Base-by-base conservation (phyloP, 2,329 filamentous ascomycete genomes). In the Cadophora luteo-olivacea region DNA sequence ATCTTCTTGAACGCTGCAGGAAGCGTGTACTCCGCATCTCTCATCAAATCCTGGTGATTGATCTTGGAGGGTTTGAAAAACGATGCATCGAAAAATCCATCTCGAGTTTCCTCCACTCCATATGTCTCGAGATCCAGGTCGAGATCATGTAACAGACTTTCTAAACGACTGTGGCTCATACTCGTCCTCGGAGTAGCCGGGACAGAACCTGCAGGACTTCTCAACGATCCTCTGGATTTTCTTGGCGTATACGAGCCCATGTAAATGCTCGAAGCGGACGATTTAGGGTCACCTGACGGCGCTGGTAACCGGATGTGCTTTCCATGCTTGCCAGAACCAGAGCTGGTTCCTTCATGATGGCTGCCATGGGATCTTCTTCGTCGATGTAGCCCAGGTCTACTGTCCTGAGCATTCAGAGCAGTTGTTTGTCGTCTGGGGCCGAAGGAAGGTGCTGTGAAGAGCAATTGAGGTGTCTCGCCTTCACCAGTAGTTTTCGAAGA, bases 1-100 rank as follows among this genome's bases (percentile, higher is more conserved):
- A 77, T 70, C 73, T 84, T 83, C 55, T 81, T 80, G 68, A 86
- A 84, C 6, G 79, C 79, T 36, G 77, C 77, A 0, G 85, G 85
- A 14, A 87, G 78, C 25, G 83, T 85, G 14, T 77, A 74, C 68
- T 81, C 79, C 6, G 82, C 81, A 48, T 81, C 78, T 66, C 78
- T 78, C 72, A 81, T 75, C 19, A 85, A 77, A 16, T 82, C 78
- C 2, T 81, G 77, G 14, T 75, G 73, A 64, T 82, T 77, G 14
- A 80, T 65, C 3, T 80, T 75, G 3, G 80, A 76, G 0, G 82
- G 81, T 55, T 81, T 81, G n/a, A 76, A 76, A 66, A 82, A 82
- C 1, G 78, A 74, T 5, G 79, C 79, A 74, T 82, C 81, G 66
- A 82, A 82, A 69, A 82, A 82, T 2, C 81, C 81, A 75, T 82